Evolutionary conservation across 2,329 filamentous ascomycete genomes (phyloP), one percentile per base, ranked within the genome.

Genomic region (Ilyonectria robusta): DNA sequence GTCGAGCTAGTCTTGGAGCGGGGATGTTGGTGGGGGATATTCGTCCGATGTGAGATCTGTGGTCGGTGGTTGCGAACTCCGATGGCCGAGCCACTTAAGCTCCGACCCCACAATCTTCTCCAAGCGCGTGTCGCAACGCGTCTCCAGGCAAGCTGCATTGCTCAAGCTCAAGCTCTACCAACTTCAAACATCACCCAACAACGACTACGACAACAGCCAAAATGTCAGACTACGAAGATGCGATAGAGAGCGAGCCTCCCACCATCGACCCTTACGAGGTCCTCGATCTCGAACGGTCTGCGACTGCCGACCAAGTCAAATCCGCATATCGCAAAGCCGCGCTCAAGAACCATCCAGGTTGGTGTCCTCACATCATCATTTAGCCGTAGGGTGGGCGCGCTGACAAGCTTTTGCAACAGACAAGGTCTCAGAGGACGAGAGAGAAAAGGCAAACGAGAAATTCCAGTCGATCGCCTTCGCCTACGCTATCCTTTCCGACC

Each of bases 391-490:
- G 6, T 6, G 5, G 13, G 23, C 13, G 46, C 68, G 57, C 77
- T 77, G 26, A 75, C 57, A 37, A 3, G 42, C 23, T 11, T 44
- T 50, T n/a, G 48, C 6, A 55, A 29, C 65, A 92, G 94, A 97
- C 87, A 97, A 97, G 84, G 93, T 91, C 4, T 72, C 89, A 17
- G 85, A 88, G 1, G 86, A 90, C 23, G 83, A 91, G 59, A 94
- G 94, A 77, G 87, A 91, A 29, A 83, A 87, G 47, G 95, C 96
- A 2, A 92, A 97, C 74, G 85, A 87, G 67, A 92, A 88, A 60
- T 99, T 99, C 80, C 96, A 99, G 81, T 87, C 92, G 73, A 91
- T 99, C 73, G 95, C 95, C 26, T 95, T 98, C 76, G 95, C 96
- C 59, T 97, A 98, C 78, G 95, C 94, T 37, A 89, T 99, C 56